Percentiles rank a stretch among this genome's conserved stretches.
phyloP scores from a whole-genome alignment of 1,139 yeast genomes.

The Taphrina communis region DNA sequence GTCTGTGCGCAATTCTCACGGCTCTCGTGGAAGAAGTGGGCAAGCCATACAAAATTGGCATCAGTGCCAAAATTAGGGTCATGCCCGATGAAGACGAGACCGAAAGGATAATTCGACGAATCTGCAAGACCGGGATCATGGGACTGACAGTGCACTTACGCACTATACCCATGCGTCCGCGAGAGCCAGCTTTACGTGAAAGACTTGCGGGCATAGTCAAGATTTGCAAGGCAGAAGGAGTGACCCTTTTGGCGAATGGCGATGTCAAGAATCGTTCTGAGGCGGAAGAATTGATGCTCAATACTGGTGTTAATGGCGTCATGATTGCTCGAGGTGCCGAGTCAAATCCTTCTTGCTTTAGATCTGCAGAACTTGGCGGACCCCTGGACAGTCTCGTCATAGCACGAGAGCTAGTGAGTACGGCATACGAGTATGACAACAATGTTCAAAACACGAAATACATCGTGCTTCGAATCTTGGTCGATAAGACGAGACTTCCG shows the following conservation, averaged over 20 bases:
- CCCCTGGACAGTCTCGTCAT: slow-evolving; percentile 52
- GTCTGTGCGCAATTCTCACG: slow-evolving; percentile 68
- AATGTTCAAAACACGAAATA: slow-evolving; percentile 76
- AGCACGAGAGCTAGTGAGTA: slow-evolving; percentile 62
- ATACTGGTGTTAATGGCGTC: slow-evolving; percentile 70
- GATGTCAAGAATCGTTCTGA: slow-evolving; percentile 66
- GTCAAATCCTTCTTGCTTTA: slow-evolving; percentile 78
- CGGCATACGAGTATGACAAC: slow-evolving; percentile 65
- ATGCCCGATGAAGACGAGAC: slow-evolving; percentile 70
- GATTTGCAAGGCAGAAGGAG: slow-evolving; percentile 66
- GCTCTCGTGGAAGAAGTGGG: slow-evolving; percentile 81
- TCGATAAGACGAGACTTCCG: slow-evolving; percentile 65
- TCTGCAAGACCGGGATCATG: slow-evolving; percentile 79
- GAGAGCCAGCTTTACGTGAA: slow-evolving; percentile 75
- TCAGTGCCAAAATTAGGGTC: slow-evolving; percentile 86
- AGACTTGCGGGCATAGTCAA: slow-evolving; percentile 65
- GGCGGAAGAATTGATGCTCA: slow-evolving; percentile 59
- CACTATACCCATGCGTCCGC: slow-evolving; percentile 84
- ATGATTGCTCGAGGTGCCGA: slow-evolving; percentile 96
- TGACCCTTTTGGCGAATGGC: slow-evolving; percentile 82
- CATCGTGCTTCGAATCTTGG: slow-evolving; percentile 75
- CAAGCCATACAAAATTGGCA: slow-evolving; percentile 72
- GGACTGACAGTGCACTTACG: slow-evolving; percentile 91
- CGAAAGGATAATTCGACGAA: slow-evolving; percentile 62
- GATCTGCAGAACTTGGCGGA: slow-evolving; percentile 43